Conservation (phyloP, 2,329 filamentous ascomycete species). For the Podosphaera leucotricha region DNA sequence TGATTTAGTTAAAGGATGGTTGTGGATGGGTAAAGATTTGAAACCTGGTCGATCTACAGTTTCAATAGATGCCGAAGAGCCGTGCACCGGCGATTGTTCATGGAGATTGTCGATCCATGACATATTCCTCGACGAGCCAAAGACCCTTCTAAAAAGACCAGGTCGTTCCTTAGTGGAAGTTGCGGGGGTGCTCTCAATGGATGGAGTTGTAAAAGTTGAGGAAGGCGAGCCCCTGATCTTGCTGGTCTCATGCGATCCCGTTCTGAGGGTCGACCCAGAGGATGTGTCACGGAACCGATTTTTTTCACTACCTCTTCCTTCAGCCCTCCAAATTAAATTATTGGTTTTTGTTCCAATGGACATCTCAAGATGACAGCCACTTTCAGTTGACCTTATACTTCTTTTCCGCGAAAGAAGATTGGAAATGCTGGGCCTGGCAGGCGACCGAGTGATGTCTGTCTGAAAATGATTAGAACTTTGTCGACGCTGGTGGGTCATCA, state of each 20-base stretch:
- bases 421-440: background rate
- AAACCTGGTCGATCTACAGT: conserved; percentile 19
- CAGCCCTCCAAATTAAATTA: background rate
- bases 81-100: conserved; percentile 14
- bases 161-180: conserved; percentile 36
- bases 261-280: background rate
- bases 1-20: conserved; percentile 7
- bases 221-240: conserved; percentile 12
- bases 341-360: background rate
- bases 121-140: conserved; percentile 40
- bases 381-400: background rate
- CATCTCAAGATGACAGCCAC: background rate
- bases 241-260: background rate
- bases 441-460: background rate
- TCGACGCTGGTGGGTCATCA: background rate
- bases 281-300: background rate
- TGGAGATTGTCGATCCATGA: conserved; percentile 9
- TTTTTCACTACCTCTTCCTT: background rate
- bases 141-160: conserved; percentile 85
- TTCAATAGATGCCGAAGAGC: conserved; percentile 18
- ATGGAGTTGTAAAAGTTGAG: conserved; percentile 17
- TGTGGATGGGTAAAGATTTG: conserved; percentile 21
- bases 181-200: background rate
- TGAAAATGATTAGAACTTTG: background rate
- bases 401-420: background rate